Evolutionary conservation across 129 eudicot genomes (phyloP).

Genomic region (Artemisia tridentata): DNA sequence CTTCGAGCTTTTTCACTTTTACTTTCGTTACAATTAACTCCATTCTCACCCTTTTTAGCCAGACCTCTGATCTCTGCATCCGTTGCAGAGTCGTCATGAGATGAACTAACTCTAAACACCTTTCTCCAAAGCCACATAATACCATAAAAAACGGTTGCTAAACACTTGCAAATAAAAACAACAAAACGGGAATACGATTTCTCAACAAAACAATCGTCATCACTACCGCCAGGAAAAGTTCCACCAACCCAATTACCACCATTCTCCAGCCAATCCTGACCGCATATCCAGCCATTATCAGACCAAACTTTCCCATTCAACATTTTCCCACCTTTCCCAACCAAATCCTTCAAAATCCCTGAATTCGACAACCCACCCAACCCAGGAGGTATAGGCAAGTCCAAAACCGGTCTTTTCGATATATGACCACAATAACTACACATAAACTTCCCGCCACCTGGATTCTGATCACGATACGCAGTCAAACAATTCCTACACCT

Average conservation of each 20-base stretch:
- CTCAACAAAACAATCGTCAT: slow-evolving; percentile 62
- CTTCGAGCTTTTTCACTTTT: slow-evolving; percentile 87
- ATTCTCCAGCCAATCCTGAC: slow-evolving; percentile 82
- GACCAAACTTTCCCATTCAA: slow-evolving; percentile 76
- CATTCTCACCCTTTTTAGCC: slow-evolving; percentile 59
- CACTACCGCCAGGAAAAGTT: slow-evolving; percentile 46
- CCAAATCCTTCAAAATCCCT: slow-evolving; percentile 74
- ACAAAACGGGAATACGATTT: slow-evolving; percentile 55
- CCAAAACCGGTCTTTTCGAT: slow-evolving; percentile 78
- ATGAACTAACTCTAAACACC: slow-evolving; percentile 61
- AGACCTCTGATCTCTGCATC: slow-evolving; percentile 52
- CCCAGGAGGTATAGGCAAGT: slow-evolving; percentile 65
- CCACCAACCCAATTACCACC: slow-evolving; percentile 66
- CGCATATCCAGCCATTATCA: slow-evolving; percentile 67
- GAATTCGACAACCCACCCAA: slow-evolving; percentile 55
- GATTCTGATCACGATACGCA: slow-evolving; percentile 85
- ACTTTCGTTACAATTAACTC: slow-evolving; percentile 62
- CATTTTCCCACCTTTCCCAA: slow-evolving; percentile 78
- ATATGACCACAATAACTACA: slow-evolving; percentile 87
- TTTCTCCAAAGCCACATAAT: slow-evolving; percentile 70
- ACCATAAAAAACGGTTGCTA: slow-evolving; percentile 48
- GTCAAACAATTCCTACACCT: slow-evolving; percentile 87
- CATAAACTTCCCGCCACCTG: slow-evolving; percentile 85
- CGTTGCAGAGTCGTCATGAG: slow-evolving; percentile 49
- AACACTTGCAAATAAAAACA: slow-evolving; percentile 51